Base-by-base conservation (phyloP, 306 rosid species). In the Vachellia pachyceras region DNA sequence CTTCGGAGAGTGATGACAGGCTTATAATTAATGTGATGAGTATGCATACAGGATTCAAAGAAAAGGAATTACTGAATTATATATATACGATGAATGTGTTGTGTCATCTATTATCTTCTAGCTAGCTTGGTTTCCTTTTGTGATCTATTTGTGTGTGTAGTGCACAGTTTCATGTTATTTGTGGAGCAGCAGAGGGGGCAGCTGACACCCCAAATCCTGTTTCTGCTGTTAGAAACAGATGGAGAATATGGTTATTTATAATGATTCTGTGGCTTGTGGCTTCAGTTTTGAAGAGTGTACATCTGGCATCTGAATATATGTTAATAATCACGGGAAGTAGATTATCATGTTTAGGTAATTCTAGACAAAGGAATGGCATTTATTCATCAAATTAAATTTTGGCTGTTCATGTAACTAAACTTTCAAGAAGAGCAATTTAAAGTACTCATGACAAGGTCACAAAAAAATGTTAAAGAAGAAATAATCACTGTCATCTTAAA, bases 81-180 rank as follows among this genome's bases (percentile, higher is more conserved):
- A 79, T 68, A 22, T 81, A 29, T 29, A n/a, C n/a, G 33, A 29
- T 2, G 33, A 20, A 58, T 68, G 81, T 74, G 63, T 78, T 29
- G n/a, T n/a, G 3, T 68, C 17, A 10, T 68, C 17, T 39, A 7
- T 40, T 20, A 40, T 29, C 7, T 61, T 61, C 68, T 25, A 23
- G n/a, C n/a, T n/a, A n/a, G 66, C 39, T 29, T 61, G 29, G 68
- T 12, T 61, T 61, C 35, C 6, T 23, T 58, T 22, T 12, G 37
- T 25, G 35, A 22, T 58, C 33, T 3, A 60, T 25, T 6, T 46
- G 4, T 10, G 15, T 17, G 79, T 80, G 79, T 80, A 29, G 40
- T 71, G 79, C 82, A 77, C 18, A 45, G 73, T 85, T 71, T 79
- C 74, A 58, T 80, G 75, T 22, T n/a, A n/a, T n/a, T n/a, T n/a